Percentiles rank a stretch among this genome's conserved stretches.
phyloP scores from a whole-genome alignment of 2,329 filamentous ascomycete species.

The Geosmithia flava region DNA sequence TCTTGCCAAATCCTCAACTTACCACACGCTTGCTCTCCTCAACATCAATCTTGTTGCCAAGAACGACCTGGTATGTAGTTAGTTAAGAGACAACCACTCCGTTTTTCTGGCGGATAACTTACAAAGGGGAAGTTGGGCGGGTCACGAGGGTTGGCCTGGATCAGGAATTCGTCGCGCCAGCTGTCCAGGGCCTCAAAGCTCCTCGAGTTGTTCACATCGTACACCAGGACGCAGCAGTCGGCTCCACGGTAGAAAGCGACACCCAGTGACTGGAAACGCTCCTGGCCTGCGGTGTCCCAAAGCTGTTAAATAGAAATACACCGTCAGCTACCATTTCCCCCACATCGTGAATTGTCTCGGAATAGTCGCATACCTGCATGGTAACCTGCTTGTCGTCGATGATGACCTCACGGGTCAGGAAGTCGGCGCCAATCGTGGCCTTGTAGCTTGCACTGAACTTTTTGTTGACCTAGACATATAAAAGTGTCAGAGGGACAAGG shows the following conservation, averaged over 20 bases:
- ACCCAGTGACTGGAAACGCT: constrained; percentile 92
- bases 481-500: background rate
- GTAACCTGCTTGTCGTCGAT: constrained; percentile 96
- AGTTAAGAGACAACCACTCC: background rate
- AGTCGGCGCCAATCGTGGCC: constrained; percentile 96
- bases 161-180: constrained; percentile 96
- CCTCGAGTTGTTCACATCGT: constrained; percentile 98
- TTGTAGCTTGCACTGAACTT: constrained; percentile 99
- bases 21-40: constrained; percentile 95
- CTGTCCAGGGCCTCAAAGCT: constrained; percentile 97
- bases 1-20: constrained; percentile 13
- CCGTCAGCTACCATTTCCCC: background rate
- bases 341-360: background rate
- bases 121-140: constrained; percentile 98
- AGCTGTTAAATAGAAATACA: constrained; percentile 46
- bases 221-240: constrained; percentile 95
- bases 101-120: constrained; percentile 22
- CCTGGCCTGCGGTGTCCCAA: constrained; percentile 96
- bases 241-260: constrained; percentile 96
- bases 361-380: constrained; percentile 64
- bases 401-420: constrained; percentile 93
- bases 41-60: constrained; percentile 98
- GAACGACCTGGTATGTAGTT: constrained; percentile 53
- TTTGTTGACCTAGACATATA: constrained; percentile 75
- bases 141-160: constrained; percentile 91